Conservation (phyloP, 192 early-diverging fungal genomes). For the Umbelopsis vinacea region DNA sequence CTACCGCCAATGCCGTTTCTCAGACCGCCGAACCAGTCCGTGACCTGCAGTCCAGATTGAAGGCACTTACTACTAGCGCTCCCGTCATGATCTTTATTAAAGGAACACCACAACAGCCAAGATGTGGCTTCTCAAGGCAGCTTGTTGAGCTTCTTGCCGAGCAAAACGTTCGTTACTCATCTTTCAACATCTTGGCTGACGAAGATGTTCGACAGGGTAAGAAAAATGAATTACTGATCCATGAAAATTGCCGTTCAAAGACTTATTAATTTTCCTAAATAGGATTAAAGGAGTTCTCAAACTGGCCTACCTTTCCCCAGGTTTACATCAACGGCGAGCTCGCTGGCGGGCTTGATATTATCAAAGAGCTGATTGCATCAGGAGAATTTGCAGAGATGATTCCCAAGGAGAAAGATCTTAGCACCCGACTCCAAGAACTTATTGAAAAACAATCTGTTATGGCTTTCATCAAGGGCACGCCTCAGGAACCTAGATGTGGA, state of each 20-base stretch:
- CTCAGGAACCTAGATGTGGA: constrained; percentile 89
- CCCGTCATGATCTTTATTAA: constrained; percentile 97
- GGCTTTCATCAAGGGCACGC: constrained; percentile 98
- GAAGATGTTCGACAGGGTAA: constrained; percentile 89
- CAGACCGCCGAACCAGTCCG: constrained; percentile 38
- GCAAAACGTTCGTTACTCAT: constrained; percentile 79
- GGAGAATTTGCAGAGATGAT: constrained; percentile 86
- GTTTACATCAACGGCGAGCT: constrained; percentile 96
- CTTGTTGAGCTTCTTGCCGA: constrained; percentile 80
- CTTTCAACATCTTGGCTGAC: constrained; percentile 88
- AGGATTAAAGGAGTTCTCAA: constrained; percentile 41
- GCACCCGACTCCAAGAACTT: constrained; percentile 73
- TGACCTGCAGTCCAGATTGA: constrained; percentile 72
- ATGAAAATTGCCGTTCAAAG: not conserved
- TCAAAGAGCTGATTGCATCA: constrained; percentile 86
- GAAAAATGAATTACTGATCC: constrained; percentile 56
- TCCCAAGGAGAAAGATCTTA: constrained; percentile 76
- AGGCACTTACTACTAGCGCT: constrained; percentile 67
- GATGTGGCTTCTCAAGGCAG: constrained; percentile 92
- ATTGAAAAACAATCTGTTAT: constrained; percentile 77
- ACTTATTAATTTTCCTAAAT: not conserved
- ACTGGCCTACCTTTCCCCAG: constrained; percentile 98
- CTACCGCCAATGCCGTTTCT: constrained; percentile 40
- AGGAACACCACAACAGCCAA: constrained; percentile 78
- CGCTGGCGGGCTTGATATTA: constrained; percentile 93